phyloP scores from a whole-genome alignment of 495 filamentous ascomycete genomes.

The Gamarada debralockiae region DNA sequence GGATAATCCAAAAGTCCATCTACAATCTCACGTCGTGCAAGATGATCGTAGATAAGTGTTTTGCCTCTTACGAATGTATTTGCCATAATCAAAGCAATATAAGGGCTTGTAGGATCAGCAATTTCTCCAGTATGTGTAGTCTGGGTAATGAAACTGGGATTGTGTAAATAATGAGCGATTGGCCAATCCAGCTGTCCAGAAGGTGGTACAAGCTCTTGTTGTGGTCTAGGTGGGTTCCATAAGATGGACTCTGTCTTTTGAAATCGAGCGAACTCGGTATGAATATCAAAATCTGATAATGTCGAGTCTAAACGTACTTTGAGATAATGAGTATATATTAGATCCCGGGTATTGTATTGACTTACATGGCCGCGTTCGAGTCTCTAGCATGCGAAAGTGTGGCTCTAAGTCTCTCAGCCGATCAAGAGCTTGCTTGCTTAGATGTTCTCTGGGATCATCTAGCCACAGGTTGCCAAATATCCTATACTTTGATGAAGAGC shows the following conservation, averaged over 20 bases:
- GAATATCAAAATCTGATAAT: not conserved
- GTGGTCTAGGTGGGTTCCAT: slow-evolving; percentile 57
- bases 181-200: not conserved
- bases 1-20: not conserved
- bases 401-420: not conserved
- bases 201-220: not conserved
- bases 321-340: not conserved
- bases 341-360: not conserved
- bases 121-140: too few relatives aligned
- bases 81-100: not conserved
- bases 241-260: not conserved
- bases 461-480: too few relatives aligned
- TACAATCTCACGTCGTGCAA: not conserved
- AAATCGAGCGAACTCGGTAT: not conserved
- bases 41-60: not conserved
- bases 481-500: too few relatives aligned
- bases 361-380: not conserved
- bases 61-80: not conserved
- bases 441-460: too few relatives aligned
- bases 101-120: not conserved
- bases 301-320: not conserved
- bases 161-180: not conserved
- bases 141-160: too few relatives aligned
- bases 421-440: slow-evolving; percentile 49
- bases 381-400: not conserved